Evolutionary conservation across 2,329 filamentous ascomycete genomes (phyloP).

Genomic region (Epichloe amarillans): DNA sequence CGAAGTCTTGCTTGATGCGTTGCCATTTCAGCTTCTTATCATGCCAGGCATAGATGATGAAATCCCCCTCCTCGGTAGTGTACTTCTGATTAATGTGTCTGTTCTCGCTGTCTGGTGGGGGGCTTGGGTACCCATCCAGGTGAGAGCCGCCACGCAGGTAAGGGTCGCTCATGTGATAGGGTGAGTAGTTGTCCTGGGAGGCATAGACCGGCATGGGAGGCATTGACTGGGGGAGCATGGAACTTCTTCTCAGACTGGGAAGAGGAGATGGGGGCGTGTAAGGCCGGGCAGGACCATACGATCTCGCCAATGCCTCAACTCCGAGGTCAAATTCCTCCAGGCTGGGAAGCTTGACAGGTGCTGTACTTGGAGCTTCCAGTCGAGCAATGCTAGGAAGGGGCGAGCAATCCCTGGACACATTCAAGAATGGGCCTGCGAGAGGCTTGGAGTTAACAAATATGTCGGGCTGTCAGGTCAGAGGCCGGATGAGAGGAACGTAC

Average conservation of each 20-base stretch:
- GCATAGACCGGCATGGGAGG: constrained; percentile 12
- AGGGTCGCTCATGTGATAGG: constrained; percentile 12
- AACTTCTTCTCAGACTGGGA: constrained; percentile 11
- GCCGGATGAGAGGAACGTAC: constrained; percentile 9
- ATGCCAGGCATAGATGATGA: constrained; percentile 30
- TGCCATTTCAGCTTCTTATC: constrained; percentile 31
- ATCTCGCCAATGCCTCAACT: constrained; percentile 22
- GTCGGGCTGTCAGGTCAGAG: neutral
- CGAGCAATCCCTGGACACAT: constrained; percentile 12
- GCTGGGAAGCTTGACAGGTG: constrained; percentile 19
- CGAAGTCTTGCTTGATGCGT: constrained; percentile 26
- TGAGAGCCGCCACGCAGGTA: constrained; percentile 11
- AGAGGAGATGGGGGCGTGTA: constrained; percentile 18
- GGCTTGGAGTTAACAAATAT: neutral
- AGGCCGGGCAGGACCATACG: constrained; percentile 15
- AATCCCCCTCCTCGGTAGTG: constrained; percentile 30
- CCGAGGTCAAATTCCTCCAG: constrained; percentile 25
- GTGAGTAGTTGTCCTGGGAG: constrained; percentile 11
- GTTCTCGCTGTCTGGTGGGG: constrained; percentile 23
- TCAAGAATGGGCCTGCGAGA: constrained; percentile 11
- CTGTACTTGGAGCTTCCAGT: constrained; percentile 6
- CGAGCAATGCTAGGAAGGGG: constrained; percentile 13
- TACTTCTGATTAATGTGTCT: constrained; percentile 31
- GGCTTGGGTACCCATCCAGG: constrained; percentile 21
- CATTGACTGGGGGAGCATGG: constrained; percentile 13